Evolutionary conservation across 768 basidiomycete species (phyloP), one percentile per base, ranked within the genome.

Genomic region (Crucibulum laeve): DNA sequence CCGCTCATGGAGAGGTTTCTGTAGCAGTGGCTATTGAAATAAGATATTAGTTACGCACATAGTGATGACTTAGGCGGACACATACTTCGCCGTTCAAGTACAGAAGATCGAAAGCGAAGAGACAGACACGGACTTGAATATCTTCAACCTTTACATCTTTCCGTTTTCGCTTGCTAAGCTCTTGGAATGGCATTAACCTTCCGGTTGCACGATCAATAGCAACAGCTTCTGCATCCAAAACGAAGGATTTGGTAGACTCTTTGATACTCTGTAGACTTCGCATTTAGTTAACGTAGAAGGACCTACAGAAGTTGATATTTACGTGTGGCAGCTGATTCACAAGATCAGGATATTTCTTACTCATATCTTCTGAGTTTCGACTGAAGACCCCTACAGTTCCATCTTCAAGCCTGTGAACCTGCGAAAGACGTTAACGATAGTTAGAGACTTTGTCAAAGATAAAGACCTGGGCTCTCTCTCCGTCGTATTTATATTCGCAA

Each of bases 401-500:
- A 55, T 91, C 77, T 33, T 82, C 80, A 37, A 92, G 67, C 57
- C 75, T 81, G 64, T 99, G 96, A 2, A 95, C 87, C 82, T 87
- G 51, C 25, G 38, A n/a, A 25, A 17, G 22, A 18, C n/a, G 6
- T 47, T 17, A 46, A 37, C 25, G 47, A 25, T 8, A 10, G 22
- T 23, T 37, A 19, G 24, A 5, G 3, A 24, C 30, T 11, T 19
- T 39, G 18, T 17, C n/a, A 6, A 13, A 4, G 15, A 41, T 3
- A 13, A 33, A 25, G 3, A 84, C 87, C 69, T 97, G 94, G 13
- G 96, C 96, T 37, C 96, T 84, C 61, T 99, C 96, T 5, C 96
- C 96, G 51, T 99, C 96, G 53, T 99, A 99, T 64, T 99, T 99
- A 67, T 99, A 99, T 69, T 99, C 96, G 66, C 94, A 98, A 6